Evolutionary conservation across 495 filamentous ascomycete genomes (phyloP), one percentile per base, ranked within the genome.

Genomic region (Patellaria atrata): DNA sequence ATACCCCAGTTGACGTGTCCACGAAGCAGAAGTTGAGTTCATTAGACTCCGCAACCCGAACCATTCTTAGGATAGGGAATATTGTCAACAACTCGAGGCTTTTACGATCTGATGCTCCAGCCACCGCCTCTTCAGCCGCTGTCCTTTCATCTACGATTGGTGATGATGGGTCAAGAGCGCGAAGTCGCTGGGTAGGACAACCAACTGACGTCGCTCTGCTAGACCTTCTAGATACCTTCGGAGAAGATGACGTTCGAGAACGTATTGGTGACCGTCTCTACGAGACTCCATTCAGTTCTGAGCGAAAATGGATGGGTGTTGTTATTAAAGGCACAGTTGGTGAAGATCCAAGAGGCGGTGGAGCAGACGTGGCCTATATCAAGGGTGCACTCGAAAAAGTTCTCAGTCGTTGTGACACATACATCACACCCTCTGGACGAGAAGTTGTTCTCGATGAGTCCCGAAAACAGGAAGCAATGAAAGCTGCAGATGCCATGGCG

Each of bases 241-340:
- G 77, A 16, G 83, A 94, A 49, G 78, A 86, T 30, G 89, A 99
- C 59, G 73, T 87, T 14, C 73, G 89, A 27, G 80, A 93, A 23
- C 72, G 78, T 10, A 75, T 93, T 35, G 80, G 82, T 23, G 69
- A 67, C 19, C 75, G 85, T 22, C 69, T 75, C 12, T 70, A 72
- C 15, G 89, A 96, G 51, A 84, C 80, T 1, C 86, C 89, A 0
- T 99, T 99, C 52, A 94, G 84, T 50, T 96, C 89, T 1, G 86
- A 94, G 47, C 72, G 84, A 29, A 99, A 94, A 57, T 99, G 89
- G 87, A 99, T 96, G 89, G 89, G 89, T 22, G 85, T 93, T 10
- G 73, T 81, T 2, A 83, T 93, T 36, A 51, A 57, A 36, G 54
- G 63, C 21, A 54, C 50, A 33, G 60, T 40, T 9, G 38, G 32